Conservation (phyloP, 176 grass and related monocot species). For the Oryza longistaminata region DNA sequence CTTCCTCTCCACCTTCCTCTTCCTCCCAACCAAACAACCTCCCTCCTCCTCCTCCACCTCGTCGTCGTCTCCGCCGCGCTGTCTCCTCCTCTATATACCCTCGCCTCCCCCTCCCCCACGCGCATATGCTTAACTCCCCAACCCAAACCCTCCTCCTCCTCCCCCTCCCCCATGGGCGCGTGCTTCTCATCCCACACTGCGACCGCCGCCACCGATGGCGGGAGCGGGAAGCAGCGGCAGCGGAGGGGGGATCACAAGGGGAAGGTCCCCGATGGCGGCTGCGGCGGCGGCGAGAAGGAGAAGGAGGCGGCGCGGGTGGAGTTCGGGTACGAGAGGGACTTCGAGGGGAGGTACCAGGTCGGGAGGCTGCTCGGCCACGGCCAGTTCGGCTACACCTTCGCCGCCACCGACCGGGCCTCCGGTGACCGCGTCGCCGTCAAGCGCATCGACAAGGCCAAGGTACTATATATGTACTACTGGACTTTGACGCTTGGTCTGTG, state of each 20-base stretch:
- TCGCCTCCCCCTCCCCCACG: not conserved
- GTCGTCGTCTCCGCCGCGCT: not conserved
- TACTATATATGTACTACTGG: slow-evolving; percentile 20
- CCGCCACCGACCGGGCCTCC: slow-evolving; percentile 65
- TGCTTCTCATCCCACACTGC: slow-evolving; percentile 46
- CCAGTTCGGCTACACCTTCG: slow-evolving; percentile 97
- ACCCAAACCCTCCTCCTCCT: not conserved
- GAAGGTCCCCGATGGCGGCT: not conserved
- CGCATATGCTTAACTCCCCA: slow-evolving; percentile 39
- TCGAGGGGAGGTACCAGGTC: slow-evolving; percentile 69
- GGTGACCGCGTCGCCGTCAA: slow-evolving; percentile 90
- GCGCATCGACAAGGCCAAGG: slow-evolving; percentile 98
- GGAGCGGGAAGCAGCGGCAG: not conserved
- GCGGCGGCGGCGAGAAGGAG: too few species aligned
- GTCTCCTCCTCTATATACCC: slow-evolving; percentile 45
- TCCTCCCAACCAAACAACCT: not conserved
- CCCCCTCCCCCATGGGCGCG: slow-evolving; percentile 42
- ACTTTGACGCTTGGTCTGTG: too few species aligned
- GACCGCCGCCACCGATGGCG: slow-evolving; percentile 10
- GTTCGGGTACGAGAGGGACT: slow-evolving; percentile 88
- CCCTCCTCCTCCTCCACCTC: not conserved
- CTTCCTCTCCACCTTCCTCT: slow-evolving; percentile 59
- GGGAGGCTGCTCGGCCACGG: slow-evolving; percentile 93
- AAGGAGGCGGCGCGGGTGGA: slow-evolving; percentile 28
- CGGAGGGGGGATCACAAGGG: not conserved